A percentile compares a stretch with the other conserved stretches of the same genome.
Evolutionary conservation across 257 asterid species (phyloP).

Genomic region (Oldenlandia corymbosa): DNA sequence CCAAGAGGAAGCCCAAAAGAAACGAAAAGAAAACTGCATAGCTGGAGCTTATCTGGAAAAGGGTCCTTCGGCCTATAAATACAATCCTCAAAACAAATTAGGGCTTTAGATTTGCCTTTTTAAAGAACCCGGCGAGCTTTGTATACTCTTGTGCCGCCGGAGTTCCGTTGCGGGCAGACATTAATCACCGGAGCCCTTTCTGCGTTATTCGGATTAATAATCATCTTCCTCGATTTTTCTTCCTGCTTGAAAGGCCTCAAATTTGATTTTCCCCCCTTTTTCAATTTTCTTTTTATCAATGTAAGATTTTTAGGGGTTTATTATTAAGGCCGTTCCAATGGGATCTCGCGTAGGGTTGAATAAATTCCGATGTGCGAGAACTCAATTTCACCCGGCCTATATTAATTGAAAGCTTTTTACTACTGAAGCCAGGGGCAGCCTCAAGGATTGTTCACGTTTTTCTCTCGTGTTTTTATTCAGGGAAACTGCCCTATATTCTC

Average conservation of each 20-base stretch:
- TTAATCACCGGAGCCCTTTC: constrained; percentile 19
- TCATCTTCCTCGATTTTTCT: constrained; percentile 4
- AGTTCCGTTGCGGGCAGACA: constrained; percentile 85
- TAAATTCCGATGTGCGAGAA: constrained; percentile 22
- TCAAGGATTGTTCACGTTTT: constrained; percentile 20
- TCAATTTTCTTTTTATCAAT: too few relatives aligned
- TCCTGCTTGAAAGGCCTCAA: constrained; percentile 28
- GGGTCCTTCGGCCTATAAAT: constrained; percentile 11
- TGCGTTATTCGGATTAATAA: not conserved
- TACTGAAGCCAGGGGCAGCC: constrained; percentile 23
- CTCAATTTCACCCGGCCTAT: constrained; percentile 69
- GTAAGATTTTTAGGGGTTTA: too few relatives aligned
- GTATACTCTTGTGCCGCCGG: constrained; percentile 29
- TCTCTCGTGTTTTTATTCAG: constrained; percentile 22
- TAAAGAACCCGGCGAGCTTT: constrained; percentile 45
- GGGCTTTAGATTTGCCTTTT: constrained; percentile 47
- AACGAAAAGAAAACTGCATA: too few relatives aligned
- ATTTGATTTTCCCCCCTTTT: not conserved
- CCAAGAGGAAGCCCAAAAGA: too few relatives aligned
- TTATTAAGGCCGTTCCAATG: constrained; percentile 63
- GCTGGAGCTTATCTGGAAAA: not conserved
- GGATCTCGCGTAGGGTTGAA: constrained; percentile 34
- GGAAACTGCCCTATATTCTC: constrained; percentile 43
- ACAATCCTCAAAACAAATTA: not conserved
- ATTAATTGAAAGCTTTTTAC: too few relatives aligned